Conservation (phyloP, 2,329 filamentous ascomycete genomes). For the Clathrospora elynae region DNA sequence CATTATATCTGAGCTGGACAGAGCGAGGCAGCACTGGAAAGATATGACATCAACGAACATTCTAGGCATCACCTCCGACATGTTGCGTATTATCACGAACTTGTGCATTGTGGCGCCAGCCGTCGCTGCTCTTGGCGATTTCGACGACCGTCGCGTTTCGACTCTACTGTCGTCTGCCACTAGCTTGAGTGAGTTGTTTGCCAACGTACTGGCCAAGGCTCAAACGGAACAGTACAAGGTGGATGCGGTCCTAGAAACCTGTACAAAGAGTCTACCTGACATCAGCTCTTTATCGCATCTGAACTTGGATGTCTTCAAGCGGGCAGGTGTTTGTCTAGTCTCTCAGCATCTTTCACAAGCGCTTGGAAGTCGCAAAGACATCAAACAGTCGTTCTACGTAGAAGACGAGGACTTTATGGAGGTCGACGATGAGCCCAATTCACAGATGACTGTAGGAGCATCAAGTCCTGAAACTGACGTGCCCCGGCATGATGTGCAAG, state of each 20-base stretch:
- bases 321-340: constrained; percentile 43
- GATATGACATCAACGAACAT: constrained; percentile 49
- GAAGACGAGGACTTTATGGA: constrained; percentile 65
- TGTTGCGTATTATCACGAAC: constrained; percentile 57
- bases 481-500: constrained; percentile 54
- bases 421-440: constrained; percentile 67
- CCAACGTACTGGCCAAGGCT: constrained; percentile 42
- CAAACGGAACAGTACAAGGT: constrained; percentile 52
- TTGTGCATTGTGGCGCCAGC: constrained; percentile 54
- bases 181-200: constrained; percentile 36
- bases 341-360: constrained; percentile 39
- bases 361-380: constrained; percentile 33
- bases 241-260: constrained; percentile 49
- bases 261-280: constrained; percentile 41
- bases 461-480: constrained; percentile 45
- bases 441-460: constrained; percentile 59
- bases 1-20: constrained; percentile 53
- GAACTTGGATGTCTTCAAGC: constrained; percentile 23
- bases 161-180: constrained; percentile 30
- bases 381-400: constrained; percentile 41
- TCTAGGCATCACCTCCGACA: constrained; percentile 56
- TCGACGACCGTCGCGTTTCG: constrained; percentile 29
- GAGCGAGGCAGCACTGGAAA: constrained; percentile 53
- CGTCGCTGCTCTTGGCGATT: constrained; percentile 24
- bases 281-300: constrained; percentile 25